phyloP scores from a whole-genome alignment of 2,329 filamentous ascomycete genomes.

The Dissoconium aciculare region DNA sequence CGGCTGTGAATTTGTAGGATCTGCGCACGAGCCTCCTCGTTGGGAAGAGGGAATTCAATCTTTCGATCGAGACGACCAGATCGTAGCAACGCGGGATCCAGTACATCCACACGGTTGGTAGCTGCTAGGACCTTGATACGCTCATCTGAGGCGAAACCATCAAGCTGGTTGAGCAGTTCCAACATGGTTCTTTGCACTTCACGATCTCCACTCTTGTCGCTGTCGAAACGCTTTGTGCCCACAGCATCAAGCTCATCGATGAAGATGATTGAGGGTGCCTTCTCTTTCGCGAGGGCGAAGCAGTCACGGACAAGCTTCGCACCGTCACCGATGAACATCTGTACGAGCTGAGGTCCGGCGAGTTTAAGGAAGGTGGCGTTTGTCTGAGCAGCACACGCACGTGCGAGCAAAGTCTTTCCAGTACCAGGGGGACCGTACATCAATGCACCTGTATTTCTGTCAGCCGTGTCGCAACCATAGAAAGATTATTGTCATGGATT shows the following conservation, averaged over 20 bases:
- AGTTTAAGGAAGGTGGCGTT: conserved; percentile 98
- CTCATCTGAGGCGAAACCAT: conserved; percentile 92
- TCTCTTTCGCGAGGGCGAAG: conserved; percentile 95
- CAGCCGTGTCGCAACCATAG: conserved; percentile 1
- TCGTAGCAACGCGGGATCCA: conserved; percentile 84
- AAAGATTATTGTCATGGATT: background rate
- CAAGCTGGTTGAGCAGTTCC: conserved; percentile 94
- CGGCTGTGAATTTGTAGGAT: conserved; percentile 94
- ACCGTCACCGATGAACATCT: conserved; percentile 99
- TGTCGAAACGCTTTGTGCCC: conserved; percentile 98
- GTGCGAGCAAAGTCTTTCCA: conserved; percentile 79
- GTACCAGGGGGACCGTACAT: conserved; percentile 96
- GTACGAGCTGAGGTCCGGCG: conserved; percentile 89
- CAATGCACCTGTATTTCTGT: conserved; percentile 53
- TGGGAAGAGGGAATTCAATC: conserved; percentile 96
- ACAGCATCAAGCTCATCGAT: conserved; percentile 97
- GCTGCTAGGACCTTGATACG: conserved; percentile 98
- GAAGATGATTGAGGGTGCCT: conserved; percentile 97
- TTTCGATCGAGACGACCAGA: conserved; percentile 96
- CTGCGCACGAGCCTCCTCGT: conserved; percentile 92
- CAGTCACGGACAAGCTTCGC: conserved; percentile 95
- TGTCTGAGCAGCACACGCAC: conserved; percentile 93
- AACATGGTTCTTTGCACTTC: conserved; percentile 98
- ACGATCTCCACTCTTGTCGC: conserved; percentile 91
- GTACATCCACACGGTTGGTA: conserved; percentile 91